Conservation (phyloP, 176 grass and related monocot species). For the Typha latifolia region DNA sequence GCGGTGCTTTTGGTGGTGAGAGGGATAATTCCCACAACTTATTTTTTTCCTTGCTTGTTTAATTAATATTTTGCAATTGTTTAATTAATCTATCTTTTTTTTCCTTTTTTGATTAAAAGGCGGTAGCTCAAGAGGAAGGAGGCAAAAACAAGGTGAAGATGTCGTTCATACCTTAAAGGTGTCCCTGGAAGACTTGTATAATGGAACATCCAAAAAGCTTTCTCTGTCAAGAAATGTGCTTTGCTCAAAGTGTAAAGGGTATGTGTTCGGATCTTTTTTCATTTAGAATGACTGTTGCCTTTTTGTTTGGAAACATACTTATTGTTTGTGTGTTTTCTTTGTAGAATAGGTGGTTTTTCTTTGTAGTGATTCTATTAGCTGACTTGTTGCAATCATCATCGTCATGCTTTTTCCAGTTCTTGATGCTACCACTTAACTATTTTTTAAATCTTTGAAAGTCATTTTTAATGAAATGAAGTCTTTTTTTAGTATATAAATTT, state of each 20-base stretch:
- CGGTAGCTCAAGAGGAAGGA: conserved; percentile 69
- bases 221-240: conserved; percentile 67
- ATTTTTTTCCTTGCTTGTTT: not conserved
- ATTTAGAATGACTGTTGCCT: not conserved
- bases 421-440: conserved; percentile 17
- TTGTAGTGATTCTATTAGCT: not conserved
- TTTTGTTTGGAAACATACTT: not conserved
- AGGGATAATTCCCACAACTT: not conserved
- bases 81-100: conserved; percentile 8
- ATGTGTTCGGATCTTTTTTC: conserved; percentile 16
- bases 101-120: conserved; percentile 35
- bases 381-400: not conserved
- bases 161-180: conserved; percentile 77
- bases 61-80: not conserved
- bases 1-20: conserved; percentile 55
- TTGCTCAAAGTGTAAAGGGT: conserved; percentile 91
- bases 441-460: not conserved
- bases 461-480: not conserved
- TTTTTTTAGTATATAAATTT: no score
- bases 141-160: conserved; percentile 75
- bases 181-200: conserved; percentile 86
- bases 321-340: not conserved
- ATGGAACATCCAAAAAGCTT: conserved; percentile 71
- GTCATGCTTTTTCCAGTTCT: not conserved
- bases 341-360: not conserved